Evolutionary conservation across 345 rosid species (phyloP).

Genomic region (Acer yangbiense): DNA sequence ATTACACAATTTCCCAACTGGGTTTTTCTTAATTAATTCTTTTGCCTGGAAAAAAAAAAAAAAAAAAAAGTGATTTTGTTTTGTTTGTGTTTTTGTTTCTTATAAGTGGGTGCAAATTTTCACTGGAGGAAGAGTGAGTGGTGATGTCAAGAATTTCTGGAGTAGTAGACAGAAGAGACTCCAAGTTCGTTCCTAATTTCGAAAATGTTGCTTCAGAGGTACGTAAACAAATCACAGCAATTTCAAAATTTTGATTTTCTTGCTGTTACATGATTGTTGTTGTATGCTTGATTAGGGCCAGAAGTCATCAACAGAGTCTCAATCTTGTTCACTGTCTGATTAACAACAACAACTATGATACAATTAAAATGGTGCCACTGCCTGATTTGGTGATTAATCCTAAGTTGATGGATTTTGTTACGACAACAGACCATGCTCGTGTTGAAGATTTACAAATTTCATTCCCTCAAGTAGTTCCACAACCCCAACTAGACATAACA

Average conservation of each 20-base stretch:
- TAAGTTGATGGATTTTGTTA: conserved; percentile 32
- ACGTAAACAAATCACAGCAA: not conserved
- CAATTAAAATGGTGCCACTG: conserved; percentile 28
- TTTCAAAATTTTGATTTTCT: not conserved
- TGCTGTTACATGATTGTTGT: not conserved
- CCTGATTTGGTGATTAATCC: conserved; percentile 37
- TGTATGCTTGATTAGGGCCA: not conserved
- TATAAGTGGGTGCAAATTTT: conserved; percentile 83
- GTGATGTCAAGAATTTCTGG: conserved; percentile 99
- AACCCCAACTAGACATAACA: conserved; percentile 39
- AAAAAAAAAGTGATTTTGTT: not conserved
- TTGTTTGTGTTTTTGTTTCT: not conserved
- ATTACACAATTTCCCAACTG: too few relatives aligned
- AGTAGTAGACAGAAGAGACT: conserved; percentile 87
- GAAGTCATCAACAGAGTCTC: conserved; percentile 30
- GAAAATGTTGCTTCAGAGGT: conserved; percentile 33
- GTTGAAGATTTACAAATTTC: conserved; percentile 5
- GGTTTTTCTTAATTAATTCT: too few relatives aligned
- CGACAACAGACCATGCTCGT: conserved; percentile 24
- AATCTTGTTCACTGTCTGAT: conserved; percentile 33
- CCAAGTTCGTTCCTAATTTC: conserved; percentile 20
- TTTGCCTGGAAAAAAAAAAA: too few relatives aligned
- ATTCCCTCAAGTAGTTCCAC: conserved; percentile 32
- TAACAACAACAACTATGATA: conserved; percentile 12
- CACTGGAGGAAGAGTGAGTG: conserved; percentile 79